These are phyloP conservation scores for Corinectria fuckeliana DNA, from an alignment of 2,329 filamentous ascomycete species.

Conservation along the genomic window DNA sequence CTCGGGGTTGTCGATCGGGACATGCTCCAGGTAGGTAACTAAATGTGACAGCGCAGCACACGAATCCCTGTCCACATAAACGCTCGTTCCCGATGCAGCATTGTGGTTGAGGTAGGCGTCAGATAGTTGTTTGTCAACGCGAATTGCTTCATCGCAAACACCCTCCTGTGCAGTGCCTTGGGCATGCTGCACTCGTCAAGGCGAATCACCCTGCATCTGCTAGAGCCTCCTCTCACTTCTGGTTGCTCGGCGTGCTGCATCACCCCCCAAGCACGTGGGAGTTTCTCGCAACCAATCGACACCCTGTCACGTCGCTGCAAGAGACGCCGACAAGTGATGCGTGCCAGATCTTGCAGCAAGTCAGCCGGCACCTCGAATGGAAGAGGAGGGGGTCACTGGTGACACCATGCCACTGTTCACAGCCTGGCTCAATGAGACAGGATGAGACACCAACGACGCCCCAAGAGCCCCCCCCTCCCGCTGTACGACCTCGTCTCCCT, in stretches of 20 bases:
- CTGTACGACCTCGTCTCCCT: neutral
- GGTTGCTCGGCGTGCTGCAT: neutral
- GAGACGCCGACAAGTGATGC: neutral
- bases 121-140: neutral
- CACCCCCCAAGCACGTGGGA: constrained; percentile 13
- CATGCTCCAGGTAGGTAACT: neutral
- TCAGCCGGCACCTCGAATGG: neutral
- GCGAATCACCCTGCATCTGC: too few species aligned
- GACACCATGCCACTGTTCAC: neutral
- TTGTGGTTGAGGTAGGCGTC: neutral
- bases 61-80: neutral
- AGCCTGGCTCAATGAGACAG: neutral
- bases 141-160: neutral
- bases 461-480: neutral
- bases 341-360: neutral
- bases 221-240: neutral
- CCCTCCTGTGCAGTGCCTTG: neutral
- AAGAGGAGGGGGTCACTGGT: neutral
- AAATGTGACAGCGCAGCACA: neutral
- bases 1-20: constrained; percentile 8
- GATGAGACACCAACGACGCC: neutral
- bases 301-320: constrained; percentile 3
- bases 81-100: neutral
- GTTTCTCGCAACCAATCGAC: constrained; percentile 1
- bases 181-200: neutral